Evolutionary conservation across 1,139 yeast genomes (phyloP), one percentile per base, ranked within the genome.

Genomic region (Pichia sp.): DNA sequence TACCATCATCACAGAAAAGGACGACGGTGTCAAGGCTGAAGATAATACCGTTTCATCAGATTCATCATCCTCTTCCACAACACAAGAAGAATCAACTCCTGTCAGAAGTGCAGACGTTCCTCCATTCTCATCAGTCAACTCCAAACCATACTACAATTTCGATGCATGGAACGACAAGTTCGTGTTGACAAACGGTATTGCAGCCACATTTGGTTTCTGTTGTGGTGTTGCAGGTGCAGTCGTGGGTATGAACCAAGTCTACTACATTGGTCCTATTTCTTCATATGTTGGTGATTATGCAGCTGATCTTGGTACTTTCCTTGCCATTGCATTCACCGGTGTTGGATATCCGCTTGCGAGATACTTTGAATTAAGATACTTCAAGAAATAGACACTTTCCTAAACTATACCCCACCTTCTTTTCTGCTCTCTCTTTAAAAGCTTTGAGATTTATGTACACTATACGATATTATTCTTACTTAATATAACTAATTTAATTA

Each of bases 161-260:
- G 76, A 73, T 45, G 79, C 77, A 51, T 85, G 84, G 76, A 70
- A 78, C 55, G 79, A 83, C 57, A 70, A 71, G 52, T 58, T 67
- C 30, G 67, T 72, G 40, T 77, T 85, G 54, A 96, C 96, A 4
- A 61, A 82, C 41, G 97, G 97, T 27, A 55, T 72, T 51, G 94
- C 97, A 3, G 95, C 96, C 44, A 64, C 79, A 12, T 70, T 84
- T 59, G 95, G 85, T 4, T 85, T 90, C 71, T 73, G 84, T 62
- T 79, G 83, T 59, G 98, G 97, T 62, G 84, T 81, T 42, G 90
- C 84, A 30, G 97, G 96, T 58, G 89, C 85, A 28, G 93, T 83
- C 17, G 58, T 86, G 35, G 97, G 98, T 51, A 89, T 91, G 96
- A 72, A 76, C 62, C 96, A 90, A 72, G 78, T 75, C 8, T 91